phyloP scores from a whole-genome alignment of 129 eudicot species.

The Erigeron canadensis region DNA sequence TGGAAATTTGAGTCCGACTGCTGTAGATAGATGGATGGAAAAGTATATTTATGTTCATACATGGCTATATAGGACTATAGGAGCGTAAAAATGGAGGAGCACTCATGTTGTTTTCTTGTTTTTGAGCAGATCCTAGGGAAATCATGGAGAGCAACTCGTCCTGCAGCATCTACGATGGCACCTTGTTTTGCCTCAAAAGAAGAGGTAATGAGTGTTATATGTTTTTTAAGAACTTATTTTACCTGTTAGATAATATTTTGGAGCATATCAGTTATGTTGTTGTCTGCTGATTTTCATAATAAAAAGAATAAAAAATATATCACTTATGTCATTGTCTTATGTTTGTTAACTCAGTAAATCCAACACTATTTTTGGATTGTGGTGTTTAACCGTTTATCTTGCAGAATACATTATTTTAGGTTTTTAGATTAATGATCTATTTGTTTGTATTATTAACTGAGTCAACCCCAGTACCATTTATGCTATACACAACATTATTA shows the following conservation, averaged over 20 bases:
- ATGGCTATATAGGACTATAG: background rate
- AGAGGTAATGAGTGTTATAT: conserved; percentile 47
- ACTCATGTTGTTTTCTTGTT: conserved; percentile 5
- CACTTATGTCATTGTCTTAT: background rate
- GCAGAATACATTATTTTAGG: conserved; percentile 1
- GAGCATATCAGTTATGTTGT: conserved; percentile 9
- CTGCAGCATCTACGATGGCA: conserved; percentile 33
- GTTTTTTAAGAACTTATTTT: background rate
- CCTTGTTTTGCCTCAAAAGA: conserved; percentile 40
- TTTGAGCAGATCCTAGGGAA: conserved; percentile 50
- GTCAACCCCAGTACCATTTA: background rate
- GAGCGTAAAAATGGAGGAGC: conserved; percentile 12
- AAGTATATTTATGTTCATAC: background rate
- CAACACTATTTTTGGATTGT: conserved; percentile 7
- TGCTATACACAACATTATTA: background rate
- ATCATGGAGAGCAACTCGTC: conserved; percentile 39
- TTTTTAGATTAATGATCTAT: background rate
- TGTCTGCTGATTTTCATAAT: background rate
- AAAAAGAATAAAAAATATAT: background rate
- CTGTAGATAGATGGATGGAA: background rate
- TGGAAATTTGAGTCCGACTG: conserved; percentile 5
- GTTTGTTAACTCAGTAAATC: conserved; percentile 11
- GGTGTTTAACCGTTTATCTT: conserved; percentile 1
- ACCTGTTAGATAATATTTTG: conserved; percentile 4
- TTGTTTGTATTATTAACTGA: background rate